Evolutionary conservation across 257 asterid species (phyloP).

Genomic region (Penstemon davidsonii): DNA sequence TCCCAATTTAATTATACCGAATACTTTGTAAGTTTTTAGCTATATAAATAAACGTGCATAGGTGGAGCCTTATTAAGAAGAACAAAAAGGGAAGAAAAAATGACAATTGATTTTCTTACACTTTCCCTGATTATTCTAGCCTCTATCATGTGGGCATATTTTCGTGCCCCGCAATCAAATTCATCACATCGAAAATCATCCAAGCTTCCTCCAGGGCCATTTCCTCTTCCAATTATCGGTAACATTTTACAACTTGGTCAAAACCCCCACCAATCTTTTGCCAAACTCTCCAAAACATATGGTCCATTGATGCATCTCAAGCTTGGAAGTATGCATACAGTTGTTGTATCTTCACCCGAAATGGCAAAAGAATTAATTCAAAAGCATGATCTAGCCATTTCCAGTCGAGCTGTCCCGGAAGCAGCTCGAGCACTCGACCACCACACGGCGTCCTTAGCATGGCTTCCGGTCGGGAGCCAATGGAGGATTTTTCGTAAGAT

Average conservation of each 20-base stretch:
- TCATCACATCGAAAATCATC: too few species aligned
- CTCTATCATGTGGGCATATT: too few species aligned
- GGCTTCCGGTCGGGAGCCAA: background rate
- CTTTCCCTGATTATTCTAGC: too few species aligned
- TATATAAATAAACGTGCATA: too few species aligned
- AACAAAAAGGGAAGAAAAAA: too few species aligned
- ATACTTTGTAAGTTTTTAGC: too few species aligned
- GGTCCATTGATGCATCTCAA: constrained; percentile 5
- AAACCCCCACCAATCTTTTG: background rate
- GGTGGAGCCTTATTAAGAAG: too few species aligned
- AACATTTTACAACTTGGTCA: background rate
- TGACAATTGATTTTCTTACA: too few species aligned
- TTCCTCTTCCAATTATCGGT: background rate
- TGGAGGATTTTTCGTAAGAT: background rate
- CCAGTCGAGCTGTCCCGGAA: background rate
- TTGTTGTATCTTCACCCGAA: constrained; percentile 2
- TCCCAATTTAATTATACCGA: too few species aligned
- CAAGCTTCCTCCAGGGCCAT: constrained; percentile 5
- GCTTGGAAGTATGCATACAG: background rate
- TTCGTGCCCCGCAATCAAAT: too few species aligned
- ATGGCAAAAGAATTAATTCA: background rate
- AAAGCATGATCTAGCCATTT: background rate
- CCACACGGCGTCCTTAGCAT: background rate
- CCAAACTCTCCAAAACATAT: background rate
- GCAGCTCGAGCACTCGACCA: background rate